A percentile compares a stretch with the other conserved stretches of the same genome.
Conservation (phyloP, 495 filamentous ascomycete species). For the Bryoglossum gracile region DNA sequence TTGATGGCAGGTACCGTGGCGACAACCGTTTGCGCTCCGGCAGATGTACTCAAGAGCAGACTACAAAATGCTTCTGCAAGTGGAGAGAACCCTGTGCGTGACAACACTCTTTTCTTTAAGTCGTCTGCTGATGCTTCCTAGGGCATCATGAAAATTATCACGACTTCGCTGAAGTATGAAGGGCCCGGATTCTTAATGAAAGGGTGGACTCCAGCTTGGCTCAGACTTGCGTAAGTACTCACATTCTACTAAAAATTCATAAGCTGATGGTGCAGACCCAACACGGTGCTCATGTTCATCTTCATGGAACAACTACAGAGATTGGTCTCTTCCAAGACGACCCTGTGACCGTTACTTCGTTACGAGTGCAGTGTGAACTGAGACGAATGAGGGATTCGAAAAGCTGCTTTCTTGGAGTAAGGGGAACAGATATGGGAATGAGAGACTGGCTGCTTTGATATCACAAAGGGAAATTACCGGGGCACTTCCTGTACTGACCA, state of each 20-base stretch:
- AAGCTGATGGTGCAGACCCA: conserved; percentile 23
- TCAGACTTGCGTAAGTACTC: conserved; percentile 29
- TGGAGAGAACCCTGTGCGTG: conserved; percentile 7
- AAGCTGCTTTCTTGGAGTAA: too few species aligned
- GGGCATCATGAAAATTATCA: conserved; percentile 26
- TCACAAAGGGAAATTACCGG: too few species aligned
- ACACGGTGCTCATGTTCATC: conserved; percentile 35
- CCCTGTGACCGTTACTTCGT: too few species aligned
- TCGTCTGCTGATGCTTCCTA: background rate
- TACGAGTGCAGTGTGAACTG: too few species aligned
- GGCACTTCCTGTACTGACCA: too few species aligned
- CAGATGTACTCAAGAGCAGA: conserved; percentile 35
- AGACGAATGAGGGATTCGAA: too few species aligned
- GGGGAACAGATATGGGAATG: too few species aligned
- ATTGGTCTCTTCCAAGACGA: conserved; percentile 5
- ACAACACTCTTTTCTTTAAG: background rate
- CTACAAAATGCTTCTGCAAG: conserved; percentile 26
- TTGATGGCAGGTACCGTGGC: conserved; percentile 33
- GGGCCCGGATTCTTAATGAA: conserved; percentile 35
- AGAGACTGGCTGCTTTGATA: too few species aligned
- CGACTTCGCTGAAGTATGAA: conserved; percentile 26
- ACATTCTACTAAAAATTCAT: conserved; percentile 2
- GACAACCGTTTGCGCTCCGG: conserved; percentile 33
- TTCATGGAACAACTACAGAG: conserved; percentile 35
- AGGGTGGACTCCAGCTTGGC: conserved; percentile 37